These are phyloP conservation scores for Candida orba DNA, from an alignment of 805 yeast species.

Conservation along the genomic window DNA sequence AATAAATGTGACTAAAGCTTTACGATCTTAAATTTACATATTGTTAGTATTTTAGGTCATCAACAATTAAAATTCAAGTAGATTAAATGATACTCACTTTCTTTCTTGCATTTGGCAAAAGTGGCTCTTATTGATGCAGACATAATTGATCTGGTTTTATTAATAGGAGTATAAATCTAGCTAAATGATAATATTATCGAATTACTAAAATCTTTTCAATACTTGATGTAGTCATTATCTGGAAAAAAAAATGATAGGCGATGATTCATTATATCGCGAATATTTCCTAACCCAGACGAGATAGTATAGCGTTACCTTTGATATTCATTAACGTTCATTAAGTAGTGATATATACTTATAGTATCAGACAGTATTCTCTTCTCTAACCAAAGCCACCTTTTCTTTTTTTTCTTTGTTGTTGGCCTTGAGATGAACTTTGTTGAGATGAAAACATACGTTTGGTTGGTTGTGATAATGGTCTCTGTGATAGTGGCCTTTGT, in stretches of 20 bases:
- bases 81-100: slow-evolving; percentile 21
- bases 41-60: neutral
- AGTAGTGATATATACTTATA: neutral
- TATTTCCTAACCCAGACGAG: neutral
- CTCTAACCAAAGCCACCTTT: slow-evolving; percentile 20
- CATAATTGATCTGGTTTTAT: neutral
- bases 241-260: neutral
- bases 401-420: slow-evolving; percentile 11
- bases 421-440: neutral
- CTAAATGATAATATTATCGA: neutral
- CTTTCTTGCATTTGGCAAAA: slow-evolving; percentile 51
- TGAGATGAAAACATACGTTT: too few relatives aligned
- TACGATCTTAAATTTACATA: slow-evolving; percentile 39
- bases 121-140: slow-evolving; percentile 46
- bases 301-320: neutral
- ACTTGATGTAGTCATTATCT: neutral
- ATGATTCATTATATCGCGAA: slow-evolving; percentile 1
- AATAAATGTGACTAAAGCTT: slow-evolving; percentile 84
- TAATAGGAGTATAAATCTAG: neutral
- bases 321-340: neutral
- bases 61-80: neutral
- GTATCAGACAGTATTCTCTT: too few relatives aligned
- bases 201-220: neutral
- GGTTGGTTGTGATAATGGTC: neutral
- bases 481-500: neutral